Conservation (phyloP, 108 stramenopile species). For the Schizochytrium sp. region DNA sequence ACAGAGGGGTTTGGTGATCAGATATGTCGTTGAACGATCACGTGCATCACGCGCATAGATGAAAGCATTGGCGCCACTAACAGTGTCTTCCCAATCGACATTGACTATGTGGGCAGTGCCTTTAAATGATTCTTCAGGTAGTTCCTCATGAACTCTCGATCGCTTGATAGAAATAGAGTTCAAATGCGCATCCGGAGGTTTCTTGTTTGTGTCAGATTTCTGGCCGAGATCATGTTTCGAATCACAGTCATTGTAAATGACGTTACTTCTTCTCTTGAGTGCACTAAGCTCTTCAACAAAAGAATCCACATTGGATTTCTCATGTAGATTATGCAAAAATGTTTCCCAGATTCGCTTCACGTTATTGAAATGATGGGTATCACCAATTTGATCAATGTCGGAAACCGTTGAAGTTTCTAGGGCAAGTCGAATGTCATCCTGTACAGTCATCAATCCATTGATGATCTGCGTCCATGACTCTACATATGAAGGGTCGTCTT, state of each 20-base stretch:
- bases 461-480: background rate
- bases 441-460: background rate
- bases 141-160: background rate
- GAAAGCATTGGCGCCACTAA: background rate
- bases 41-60: background rate
- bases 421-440: background rate
- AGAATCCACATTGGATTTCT: background rate
- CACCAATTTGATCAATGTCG: background rate
- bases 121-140: background rate
- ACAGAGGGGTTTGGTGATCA: background rate
- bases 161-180: background rate
- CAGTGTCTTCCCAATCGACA: conserved; percentile 10
- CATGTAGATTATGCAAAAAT: background rate
- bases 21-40: background rate
- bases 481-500: background rate
- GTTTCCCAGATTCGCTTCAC: background rate
- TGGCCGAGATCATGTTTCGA: background rate
- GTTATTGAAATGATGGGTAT: background rate
- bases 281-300: background rate
- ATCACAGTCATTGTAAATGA: background rate
- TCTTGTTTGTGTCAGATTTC: too few relatives aligned
- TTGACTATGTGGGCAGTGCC: background rate
- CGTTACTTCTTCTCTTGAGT: too few relatives aligned
- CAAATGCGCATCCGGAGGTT: too few relatives aligned
- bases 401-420: background rate